Evolutionary conservation across 768 basidiomycete species (phyloP).

Genomic region (Termitomyces eurrhizus): DNA sequence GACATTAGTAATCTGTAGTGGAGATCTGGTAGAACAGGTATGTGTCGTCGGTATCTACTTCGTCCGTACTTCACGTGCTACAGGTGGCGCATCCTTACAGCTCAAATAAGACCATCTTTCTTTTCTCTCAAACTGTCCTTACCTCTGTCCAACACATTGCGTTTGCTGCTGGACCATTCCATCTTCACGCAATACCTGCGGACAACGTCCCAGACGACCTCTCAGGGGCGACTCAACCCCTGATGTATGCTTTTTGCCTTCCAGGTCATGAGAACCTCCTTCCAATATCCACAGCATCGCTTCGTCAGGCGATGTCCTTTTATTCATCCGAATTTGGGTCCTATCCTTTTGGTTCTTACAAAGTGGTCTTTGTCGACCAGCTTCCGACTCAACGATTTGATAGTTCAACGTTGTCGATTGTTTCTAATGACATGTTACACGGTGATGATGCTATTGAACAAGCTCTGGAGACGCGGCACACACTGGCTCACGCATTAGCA

Average conservation of each 20-base stretch:
- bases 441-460: conserved; percentile 91
- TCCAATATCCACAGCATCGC: conserved; percentile 62
- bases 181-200: conserved; percentile 63
- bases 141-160: conserved; percentile 97
- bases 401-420: conserved; percentile 76
- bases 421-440: conserved; percentile 79
- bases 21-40: conserved; percentile 93
- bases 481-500: conserved; percentile 83
- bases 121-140: conserved; percentile 80
- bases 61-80: conserved; percentile 7
- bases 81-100: conserved; percentile 93
- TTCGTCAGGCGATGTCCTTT: conserved; percentile 90
- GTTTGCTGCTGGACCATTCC: conserved; percentile 94
- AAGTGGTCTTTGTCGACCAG: conserved; percentile 91
- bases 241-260: conserved; percentile 90
- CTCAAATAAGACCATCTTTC: conserved; percentile 91
- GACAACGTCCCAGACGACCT: conserved; percentile 62
- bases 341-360: conserved; percentile 94
- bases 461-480: conserved; percentile 84
- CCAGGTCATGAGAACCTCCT: conserved; percentile 82
- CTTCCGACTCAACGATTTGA: conserved; percentile 80
- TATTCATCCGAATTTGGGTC: conserved; percentile 90
- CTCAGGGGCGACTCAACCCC: conserved; percentile 58
- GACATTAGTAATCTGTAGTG: conserved; percentile 89
- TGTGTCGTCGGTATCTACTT: conserved; percentile 15